Conservation (phyloP, 306 rosid species). For the Rosa persica region DNA sequence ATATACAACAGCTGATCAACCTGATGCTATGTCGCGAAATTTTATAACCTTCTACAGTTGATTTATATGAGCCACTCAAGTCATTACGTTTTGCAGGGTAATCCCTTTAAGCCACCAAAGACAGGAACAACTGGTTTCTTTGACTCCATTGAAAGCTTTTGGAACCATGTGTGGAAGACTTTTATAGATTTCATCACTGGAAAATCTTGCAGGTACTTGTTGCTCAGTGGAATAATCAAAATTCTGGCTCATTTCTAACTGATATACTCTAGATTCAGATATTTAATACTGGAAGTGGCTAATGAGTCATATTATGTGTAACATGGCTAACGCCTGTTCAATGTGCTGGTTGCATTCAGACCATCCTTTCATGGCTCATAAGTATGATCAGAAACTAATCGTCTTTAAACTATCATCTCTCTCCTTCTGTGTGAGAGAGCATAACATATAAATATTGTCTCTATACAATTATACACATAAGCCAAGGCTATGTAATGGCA, state of each 20-base stretch:
- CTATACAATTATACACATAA: neutral
- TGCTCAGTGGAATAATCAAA: neutral
- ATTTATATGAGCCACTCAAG: conserved; percentile 22
- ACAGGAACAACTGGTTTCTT: conserved; percentile 55
- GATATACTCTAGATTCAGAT: neutral
- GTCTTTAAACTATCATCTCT: neutral
- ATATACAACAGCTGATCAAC: neutral
- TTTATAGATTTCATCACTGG: conserved; percentile 62
- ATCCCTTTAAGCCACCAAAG: conserved; percentile 71
- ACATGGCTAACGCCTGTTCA: neutral
- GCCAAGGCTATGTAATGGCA: too few species aligned
- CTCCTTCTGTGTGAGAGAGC: neutral
- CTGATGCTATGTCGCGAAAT: neutral
- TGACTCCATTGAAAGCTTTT: conserved; percentile 54
- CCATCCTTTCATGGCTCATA: neutral
- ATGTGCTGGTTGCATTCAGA: conserved; percentile 4
- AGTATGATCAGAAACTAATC: neutral
- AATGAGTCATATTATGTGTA: neutral
- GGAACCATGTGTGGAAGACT: conserved; percentile 63
- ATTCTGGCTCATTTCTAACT: neutral
- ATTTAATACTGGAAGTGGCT: neutral
- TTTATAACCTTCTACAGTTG: neutral
- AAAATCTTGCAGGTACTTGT: conserved; percentile 76
- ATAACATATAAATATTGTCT: neutral
- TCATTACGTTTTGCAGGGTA: conserved; percentile 45